phyloP scores from a whole-genome alignment of 2,329 filamentous ascomycete species.

The Xylariales sp. region DNA sequence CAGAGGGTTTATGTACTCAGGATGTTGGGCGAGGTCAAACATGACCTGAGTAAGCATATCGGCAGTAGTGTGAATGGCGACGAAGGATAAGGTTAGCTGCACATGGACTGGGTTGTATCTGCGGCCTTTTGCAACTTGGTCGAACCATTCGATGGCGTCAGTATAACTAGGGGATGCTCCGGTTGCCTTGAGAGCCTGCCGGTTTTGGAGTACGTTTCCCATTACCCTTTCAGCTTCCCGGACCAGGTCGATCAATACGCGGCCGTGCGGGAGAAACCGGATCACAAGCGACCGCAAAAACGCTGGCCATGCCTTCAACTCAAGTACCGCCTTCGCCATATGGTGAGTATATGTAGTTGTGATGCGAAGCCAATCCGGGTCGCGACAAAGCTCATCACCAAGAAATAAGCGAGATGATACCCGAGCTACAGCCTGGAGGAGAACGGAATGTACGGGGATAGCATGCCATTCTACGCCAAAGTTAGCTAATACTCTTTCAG shows the following conservation, averaged over 20 bases:
- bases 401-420: slow-evolving; percentile 17
- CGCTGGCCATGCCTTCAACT: slow-evolving; percentile 13
- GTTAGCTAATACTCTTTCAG: neutral
- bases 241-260: slow-evolving; percentile 9
- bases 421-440: slow-evolving; percentile 8
- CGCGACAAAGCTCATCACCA: slow-evolving; percentile 15
- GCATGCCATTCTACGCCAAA: slow-evolving; percentile 5
- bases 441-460: neutral
- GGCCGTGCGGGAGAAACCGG: slow-evolving; percentile 11
- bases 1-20: slow-evolving; percentile 17
- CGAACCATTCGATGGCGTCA: slow-evolving; percentile 19
- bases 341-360: slow-evolving; percentile 11
- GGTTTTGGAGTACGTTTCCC: neutral
- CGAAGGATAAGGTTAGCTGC: slow-evolving; percentile 18
- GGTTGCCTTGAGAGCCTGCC: neutral
- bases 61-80: slow-evolving; percentile 19
- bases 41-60: slow-evolving; percentile 16
- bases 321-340: slow-evolving; percentile 5
- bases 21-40: slow-evolving; percentile 16
- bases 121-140: neutral
- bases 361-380: slow-evolving; percentile 16
- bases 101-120: slow-evolving; percentile 10
- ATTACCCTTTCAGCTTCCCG: slow-evolving; percentile 10
- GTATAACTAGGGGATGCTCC: neutral
- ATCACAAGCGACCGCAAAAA: slow-evolving; percentile 13